These are phyloP conservation scores for Dispira simplex DNA, from an alignment of 192 early-diverging fungal genomes.

Conservation along the genomic window DNA sequence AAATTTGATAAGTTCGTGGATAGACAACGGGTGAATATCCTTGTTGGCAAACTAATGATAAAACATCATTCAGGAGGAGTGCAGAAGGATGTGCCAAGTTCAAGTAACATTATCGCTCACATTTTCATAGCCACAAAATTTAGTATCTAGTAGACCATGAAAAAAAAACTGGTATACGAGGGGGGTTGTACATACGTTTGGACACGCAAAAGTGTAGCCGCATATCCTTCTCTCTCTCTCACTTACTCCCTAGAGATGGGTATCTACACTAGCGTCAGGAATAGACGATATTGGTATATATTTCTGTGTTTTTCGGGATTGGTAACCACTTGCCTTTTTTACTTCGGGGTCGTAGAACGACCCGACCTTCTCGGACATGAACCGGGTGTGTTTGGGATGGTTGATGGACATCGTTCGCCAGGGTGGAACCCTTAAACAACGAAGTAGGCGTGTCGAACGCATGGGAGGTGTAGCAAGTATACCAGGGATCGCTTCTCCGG, in stretches of 20 bases:
- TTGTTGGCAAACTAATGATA: slow-evolving; percentile 34
- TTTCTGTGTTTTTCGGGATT: not conserved
- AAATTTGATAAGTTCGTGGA: slow-evolving; percentile 59
- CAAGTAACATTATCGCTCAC: no score
- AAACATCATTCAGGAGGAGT: not conserved
- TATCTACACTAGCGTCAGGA: not conserved
- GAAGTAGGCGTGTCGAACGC: no score
- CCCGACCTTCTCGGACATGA: no score
- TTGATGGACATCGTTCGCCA: no score
- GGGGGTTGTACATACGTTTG: not conserved
- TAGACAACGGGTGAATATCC: slow-evolving; percentile 49
- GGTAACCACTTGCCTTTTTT: slow-evolving; percentile 1
- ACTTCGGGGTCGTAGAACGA: not conserved
- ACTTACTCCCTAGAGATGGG: not conserved
- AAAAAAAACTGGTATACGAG: not conserved
- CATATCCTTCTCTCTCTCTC: not conserved
- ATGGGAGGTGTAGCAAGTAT: no score
- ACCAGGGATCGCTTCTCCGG: no score
- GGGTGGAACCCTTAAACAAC: no score
- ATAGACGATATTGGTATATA: not conserved
- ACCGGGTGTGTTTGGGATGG: no score
- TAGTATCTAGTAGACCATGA: no score
- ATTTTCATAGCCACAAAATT: no score
- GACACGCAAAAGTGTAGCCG: not conserved
- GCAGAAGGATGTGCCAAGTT: not conserved